A percentile compares a stretch with the other conserved stretches of the same genome.
phyloP scores from a whole-genome alignment of 2,329 filamentous ascomycete species.

The Fusarium continuum region DNA sequence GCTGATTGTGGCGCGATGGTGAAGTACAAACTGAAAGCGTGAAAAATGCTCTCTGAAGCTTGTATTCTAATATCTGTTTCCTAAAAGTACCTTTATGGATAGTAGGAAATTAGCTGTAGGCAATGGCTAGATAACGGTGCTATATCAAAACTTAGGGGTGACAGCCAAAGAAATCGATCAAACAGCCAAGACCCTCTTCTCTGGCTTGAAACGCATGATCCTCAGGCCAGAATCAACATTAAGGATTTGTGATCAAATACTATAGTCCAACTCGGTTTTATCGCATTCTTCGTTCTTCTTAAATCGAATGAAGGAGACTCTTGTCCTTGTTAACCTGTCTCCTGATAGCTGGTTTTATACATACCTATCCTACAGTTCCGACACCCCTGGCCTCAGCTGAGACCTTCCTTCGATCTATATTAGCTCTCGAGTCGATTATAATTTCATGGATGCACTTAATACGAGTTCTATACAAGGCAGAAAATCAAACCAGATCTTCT shows the following conservation, averaged over 20 bases:
- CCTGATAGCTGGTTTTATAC: background rate
- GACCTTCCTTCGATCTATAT: background rate
- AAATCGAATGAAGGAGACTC: background rate
- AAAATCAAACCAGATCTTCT: constrained; percentile 15
- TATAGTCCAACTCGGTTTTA: background rate
- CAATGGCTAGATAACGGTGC: background rate
- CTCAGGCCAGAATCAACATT: background rate
- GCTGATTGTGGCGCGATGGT: constrained; percentile 8
- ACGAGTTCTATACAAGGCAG: background rate
- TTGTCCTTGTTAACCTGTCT: background rate
- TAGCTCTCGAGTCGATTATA: fast-evolving
- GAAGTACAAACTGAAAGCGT: background rate
- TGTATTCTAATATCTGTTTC: constrained; percentile 2
- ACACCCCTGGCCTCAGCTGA: background rate
- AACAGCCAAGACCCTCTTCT: background rate
- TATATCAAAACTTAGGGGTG: background rate
- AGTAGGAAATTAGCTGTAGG: background rate
- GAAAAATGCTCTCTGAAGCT: fast-evolving
- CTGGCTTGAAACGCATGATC: fast-evolving
- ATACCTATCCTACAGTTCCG: background rate
- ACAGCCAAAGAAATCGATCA: background rate
- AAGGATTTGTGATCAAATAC: too few relatives aligned
- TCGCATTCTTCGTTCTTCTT: background rate
- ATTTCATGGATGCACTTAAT: background rate
- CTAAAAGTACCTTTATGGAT: constrained; percentile 12